phyloP scores from a whole-genome alignment of 1,139 yeast genomes.

The Yamadazyma epiphylla region DNA sequence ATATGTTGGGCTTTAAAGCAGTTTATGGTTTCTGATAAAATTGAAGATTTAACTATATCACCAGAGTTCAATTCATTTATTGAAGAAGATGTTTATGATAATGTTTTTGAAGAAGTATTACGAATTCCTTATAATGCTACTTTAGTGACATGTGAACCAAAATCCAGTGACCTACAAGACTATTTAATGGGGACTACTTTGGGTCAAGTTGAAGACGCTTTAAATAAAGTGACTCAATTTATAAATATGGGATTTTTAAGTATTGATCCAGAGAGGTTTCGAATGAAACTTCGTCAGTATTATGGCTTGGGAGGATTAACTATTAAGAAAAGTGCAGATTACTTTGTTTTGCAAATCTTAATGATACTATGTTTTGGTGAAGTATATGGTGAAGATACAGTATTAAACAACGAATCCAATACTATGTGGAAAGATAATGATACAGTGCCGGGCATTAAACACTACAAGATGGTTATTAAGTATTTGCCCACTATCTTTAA shows the following conservation, averaged over 20 bases:
- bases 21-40: conserved; percentile 10
- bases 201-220: conserved; percentile 3
- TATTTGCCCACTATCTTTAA: conserved; percentile 18
- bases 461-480: conserved; percentile 18
- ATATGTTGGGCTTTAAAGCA: conserved; percentile 25
- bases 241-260: conserved; percentile 25
- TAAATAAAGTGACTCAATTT: conserved; percentile 17
- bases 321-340: conserved; percentile 8
- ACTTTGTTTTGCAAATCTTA: conserved; percentile 19
- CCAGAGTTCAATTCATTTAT: conserved; percentile 24
- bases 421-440: conserved; percentile 1
- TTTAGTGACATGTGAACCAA: conserved; percentile 1
- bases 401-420: conserved; percentile 5
- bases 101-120: conserved; percentile 8
- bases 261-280: conserved; percentile 17
- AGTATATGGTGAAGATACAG: conserved; percentile 15
- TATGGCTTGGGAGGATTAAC: too few relatives aligned
- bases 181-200: neutral
- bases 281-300: conserved; percentile 10
- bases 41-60: conserved; percentile 12
- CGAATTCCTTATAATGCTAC: too few relatives aligned
- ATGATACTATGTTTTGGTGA: conserved; percentile 21
- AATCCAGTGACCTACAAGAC: conserved; percentile 1
- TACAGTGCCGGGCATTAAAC: conserved; percentile 19
- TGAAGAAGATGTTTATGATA: conserved; percentile 22